Evolutionary conservation across 2,329 filamentous ascomycete genomes (phyloP).

Genomic region (Ophiostoma sp.): DNA sequence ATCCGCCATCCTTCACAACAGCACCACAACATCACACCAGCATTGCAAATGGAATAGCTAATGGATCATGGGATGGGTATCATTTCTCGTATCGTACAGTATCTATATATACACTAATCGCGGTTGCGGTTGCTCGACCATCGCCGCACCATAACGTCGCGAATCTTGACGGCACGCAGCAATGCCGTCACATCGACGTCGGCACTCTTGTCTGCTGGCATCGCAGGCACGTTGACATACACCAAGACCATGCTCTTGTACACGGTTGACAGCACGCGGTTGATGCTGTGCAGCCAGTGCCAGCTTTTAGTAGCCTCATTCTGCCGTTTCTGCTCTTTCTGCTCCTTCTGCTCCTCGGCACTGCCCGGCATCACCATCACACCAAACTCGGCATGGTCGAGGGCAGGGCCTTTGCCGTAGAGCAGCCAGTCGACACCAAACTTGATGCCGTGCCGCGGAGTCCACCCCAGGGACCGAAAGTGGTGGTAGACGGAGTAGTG

Average conservation of each 20-base stretch:
- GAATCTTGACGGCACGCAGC: slow-evolving; percentile 65
- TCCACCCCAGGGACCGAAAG: slow-evolving; percentile 92
- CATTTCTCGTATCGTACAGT: not conserved
- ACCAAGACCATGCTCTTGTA: slow-evolving; percentile 83
- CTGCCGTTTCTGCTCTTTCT: not conserved
- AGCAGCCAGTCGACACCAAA: slow-evolving; percentile 94
- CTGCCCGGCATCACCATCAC: slow-evolving; percentile 65
- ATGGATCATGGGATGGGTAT: not conserved
- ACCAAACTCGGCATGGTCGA: slow-evolving; percentile 91
- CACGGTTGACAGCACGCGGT: slow-evolving; percentile 83
- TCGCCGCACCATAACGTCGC: slow-evolving; percentile 74
- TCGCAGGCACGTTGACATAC: slow-evolving; percentile 85
- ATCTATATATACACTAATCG: slow-evolving; percentile 27
- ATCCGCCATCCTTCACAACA: not conserved
- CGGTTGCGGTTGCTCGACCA: slow-evolving; percentile 78
- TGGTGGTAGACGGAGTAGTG: slow-evolving; percentile 92
- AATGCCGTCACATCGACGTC: slow-evolving; percentile 47
- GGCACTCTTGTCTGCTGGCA: slow-evolving; percentile 42
- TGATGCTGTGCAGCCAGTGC: slow-evolving; percentile 84
- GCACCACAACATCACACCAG: not conserved
- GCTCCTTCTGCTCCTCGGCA: slow-evolving; percentile 45
- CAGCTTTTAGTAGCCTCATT: slow-evolving; percentile 49
- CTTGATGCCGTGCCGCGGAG: slow-evolving; percentile 85
- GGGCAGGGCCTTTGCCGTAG: slow-evolving; percentile 87
- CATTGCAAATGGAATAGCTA: not conserved